A percentile compares a stretch with the other conserved stretches of the same genome.
Conservation (phyloP, 2,329 filamentous ascomycete genomes). For the Pyrenochaeta sp. region DNA sequence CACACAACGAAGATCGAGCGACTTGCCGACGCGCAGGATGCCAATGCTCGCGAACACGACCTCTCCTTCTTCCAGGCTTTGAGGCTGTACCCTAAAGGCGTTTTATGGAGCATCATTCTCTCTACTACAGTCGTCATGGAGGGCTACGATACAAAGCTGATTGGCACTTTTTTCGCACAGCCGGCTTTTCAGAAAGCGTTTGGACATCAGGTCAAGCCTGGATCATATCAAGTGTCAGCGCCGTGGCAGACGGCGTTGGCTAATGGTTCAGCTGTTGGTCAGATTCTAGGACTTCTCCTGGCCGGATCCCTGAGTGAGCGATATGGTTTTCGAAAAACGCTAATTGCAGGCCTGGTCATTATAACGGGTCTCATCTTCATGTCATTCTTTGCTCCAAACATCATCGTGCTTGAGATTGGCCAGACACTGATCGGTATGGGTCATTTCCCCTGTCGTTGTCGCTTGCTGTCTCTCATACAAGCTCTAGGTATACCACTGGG, state of each 20-base stretch:
- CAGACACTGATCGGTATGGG: too few relatives aligned
- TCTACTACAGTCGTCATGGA: conserved; percentile 89
- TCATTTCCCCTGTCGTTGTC: too few relatives aligned
- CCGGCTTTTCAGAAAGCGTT: conserved; percentile 51
- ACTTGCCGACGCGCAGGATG: too few relatives aligned
- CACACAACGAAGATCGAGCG: too few relatives aligned
- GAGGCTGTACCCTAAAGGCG: conserved; percentile 83
- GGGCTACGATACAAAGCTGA: conserved; percentile 79
- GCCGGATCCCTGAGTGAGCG: conserved; percentile 51
- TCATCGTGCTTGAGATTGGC: conserved; percentile 15
- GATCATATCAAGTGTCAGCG: conserved; percentile 47
- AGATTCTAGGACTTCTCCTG: conserved; percentile 51
- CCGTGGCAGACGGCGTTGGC: conserved; percentile 53
- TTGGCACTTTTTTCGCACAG: conserved; percentile 74
- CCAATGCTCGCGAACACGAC: conserved; percentile 4
- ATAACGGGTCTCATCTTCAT: conserved; percentile 11
- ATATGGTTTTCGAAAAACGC: conserved; percentile 41
- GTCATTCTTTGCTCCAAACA: conserved; percentile 23
- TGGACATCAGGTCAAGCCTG: conserved; percentile 26
- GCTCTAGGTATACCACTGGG: conserved; percentile 51
- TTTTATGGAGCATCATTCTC: conserved; percentile 80
- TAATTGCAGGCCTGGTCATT: conserved; percentile 21
- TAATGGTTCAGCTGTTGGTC: conserved; percentile 52
- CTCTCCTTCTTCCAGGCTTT: conserved; percentile 72
- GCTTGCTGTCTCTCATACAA: too few relatives aligned